These are phyloP conservation scores for Metschnikowia gruessii DNA, from an alignment of 805 yeast genomes.

Conservation along the genomic window DNA sequence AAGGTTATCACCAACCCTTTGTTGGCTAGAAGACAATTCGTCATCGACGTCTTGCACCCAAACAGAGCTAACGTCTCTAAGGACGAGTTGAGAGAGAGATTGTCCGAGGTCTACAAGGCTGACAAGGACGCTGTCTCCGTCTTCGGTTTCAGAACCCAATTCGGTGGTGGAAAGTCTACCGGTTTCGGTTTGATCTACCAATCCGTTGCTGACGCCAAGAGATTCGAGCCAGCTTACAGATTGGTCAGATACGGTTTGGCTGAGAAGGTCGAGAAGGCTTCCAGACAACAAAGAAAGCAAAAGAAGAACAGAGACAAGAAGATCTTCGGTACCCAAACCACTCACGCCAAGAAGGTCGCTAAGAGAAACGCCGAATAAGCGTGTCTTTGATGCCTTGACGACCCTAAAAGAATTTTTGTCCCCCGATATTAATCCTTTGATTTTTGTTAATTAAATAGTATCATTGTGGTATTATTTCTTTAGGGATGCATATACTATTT, in stretches of 20 bases:
- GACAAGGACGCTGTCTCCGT: constrained; percentile 94
- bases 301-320: constrained; percentile 99
- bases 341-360: constrained; percentile 89
- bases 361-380: constrained; percentile 82
- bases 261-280: constrained; percentile 91
- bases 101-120: constrained; percentile 84
- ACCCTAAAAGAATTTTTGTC: constrained; percentile 19
- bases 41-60: constrained; percentile 99
- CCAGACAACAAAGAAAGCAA: constrained; percentile 99
- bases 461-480: constrained; percentile 21
- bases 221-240: constrained; percentile 99
- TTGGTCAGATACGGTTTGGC: constrained; percentile 98
- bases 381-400: constrained; percentile 19
- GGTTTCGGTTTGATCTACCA: constrained; percentile 99
- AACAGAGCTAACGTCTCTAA: constrained; percentile 98
- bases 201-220: constrained; percentile 96
- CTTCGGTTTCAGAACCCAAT: constrained; percentile 99
- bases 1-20: constrained; percentile 99
- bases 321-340: constrained; percentile 97
- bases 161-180: constrained; percentile 99
- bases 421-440: constrained; percentile 19
- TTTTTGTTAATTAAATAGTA: constrained; percentile 17
- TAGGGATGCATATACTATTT: constrained; percentile 25
- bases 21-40: constrained; percentile 99
- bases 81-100: constrained; percentile 96